These are phyloP conservation scores for Tetrahymena elliotti DNA, from an alignment of 73 alveolate species.

Conservation along the genomic window DNA sequence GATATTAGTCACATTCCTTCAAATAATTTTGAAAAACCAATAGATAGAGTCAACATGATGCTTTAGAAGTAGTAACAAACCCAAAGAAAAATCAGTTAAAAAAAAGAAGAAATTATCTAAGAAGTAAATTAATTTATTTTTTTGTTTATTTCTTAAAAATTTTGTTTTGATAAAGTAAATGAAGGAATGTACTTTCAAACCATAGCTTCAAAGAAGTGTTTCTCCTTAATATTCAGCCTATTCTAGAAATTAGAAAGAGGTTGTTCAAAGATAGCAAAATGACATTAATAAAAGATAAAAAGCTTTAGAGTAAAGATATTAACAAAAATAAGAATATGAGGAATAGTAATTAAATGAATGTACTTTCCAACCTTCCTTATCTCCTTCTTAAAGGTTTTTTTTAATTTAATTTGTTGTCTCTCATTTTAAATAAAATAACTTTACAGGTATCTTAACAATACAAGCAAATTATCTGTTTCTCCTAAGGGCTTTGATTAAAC, in stretches of 20 bases:
- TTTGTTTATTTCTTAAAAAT: not conserved
- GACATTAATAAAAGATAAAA: not conserved
- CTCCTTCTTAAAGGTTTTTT: not conserved
- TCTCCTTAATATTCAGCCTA: not conserved
- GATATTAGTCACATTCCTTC: not conserved
- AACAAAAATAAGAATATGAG: not conserved
- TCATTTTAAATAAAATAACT: not conserved
- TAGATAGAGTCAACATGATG: not conserved
- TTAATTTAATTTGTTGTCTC: not conserved
- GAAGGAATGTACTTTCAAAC: not conserved
- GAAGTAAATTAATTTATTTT: not conserved
- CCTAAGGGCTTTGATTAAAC: not conserved
- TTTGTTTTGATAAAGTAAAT: not conserved
- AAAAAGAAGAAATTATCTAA: not conserved
- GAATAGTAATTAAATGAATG: not conserved
- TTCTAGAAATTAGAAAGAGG: not conserved
- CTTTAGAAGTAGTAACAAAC: not conserved
- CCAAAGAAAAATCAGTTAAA: not conserved
- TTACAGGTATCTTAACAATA: not conserved
- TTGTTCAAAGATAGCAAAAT: not conserved
- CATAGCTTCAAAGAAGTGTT: not conserved
- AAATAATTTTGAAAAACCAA: not conserved
- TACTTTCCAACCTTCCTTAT: not conserved
- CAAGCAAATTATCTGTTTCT: not conserved
- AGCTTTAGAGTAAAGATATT: not conserved